Evolutionary conservation across 345 rosid genomes (phyloP), one percentile per base, ranked within the genome.

Genomic region (Salix koriyanagi): DNA sequence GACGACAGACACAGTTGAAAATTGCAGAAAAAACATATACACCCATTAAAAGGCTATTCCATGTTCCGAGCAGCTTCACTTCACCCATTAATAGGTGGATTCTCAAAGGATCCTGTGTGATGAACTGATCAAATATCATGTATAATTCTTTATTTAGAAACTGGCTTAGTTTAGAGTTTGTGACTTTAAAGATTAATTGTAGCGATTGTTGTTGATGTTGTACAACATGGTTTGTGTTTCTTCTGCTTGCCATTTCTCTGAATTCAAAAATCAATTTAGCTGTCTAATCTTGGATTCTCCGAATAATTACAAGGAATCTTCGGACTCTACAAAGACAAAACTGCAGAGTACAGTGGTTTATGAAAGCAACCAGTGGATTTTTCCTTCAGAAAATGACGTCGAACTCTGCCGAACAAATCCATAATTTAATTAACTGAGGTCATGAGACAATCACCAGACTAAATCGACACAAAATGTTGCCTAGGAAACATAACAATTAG

Each of bases 1-100:
- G 36, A 34, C 6, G 6, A 34, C 6, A 6, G 36, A 34, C 36
- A 34, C 36, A 34, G 6, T 34, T 34, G 6, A 34, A 34, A 34
- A 34, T 34, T 34, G 6, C 36, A 34, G 36, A 34, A 34, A 34
- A 34, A 34, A 34, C 36, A 34, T 34, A 34, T 34, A 34, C 25
- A 25, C 25, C 25, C 25, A 25, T 25, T 25, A 25, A 25, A 25
- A 25, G 77, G 25, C 81, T 79, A 0, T 36, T 28, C 76, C 76
- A 78, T 6, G 12, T 4, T 16, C 76, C 76, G 11, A 7, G 71
- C 1, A 78, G 73, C 67, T 42, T 67, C 6, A 78, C 42, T 26
- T 67, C 81, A 19, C 48, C 48, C 48, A 44, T 44, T 44, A 4
- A 0, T 0, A 2, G 67, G 50, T 44, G 50, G 16, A 44, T 44